These are phyloP conservation scores for Sporisorium exsertum DNA, from an alignment of 1,284 basidiomycete species.

Conservation along the genomic window DNA sequence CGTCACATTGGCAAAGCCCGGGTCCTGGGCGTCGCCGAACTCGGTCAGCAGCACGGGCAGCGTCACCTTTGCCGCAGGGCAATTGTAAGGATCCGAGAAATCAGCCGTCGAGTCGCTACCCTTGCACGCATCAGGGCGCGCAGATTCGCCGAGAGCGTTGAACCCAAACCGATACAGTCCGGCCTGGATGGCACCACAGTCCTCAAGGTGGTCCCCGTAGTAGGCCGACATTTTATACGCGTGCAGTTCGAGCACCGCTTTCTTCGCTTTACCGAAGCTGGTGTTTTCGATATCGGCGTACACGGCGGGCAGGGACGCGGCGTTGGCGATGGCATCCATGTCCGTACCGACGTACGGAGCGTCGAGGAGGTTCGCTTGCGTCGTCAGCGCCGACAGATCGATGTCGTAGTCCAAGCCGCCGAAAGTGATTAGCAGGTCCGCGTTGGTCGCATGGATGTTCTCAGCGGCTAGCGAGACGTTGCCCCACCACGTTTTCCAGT, in stretches of 20 bases:
- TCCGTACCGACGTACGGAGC: constrained; percentile 34
- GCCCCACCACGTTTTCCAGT: constrained; percentile 46
- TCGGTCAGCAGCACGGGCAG: constrained; percentile 37
- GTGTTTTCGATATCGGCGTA: constrained; percentile 34
- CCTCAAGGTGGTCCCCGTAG: constrained; percentile 33
- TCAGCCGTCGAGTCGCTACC: constrained; percentile 9
- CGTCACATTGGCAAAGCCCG: constrained; percentile 22
- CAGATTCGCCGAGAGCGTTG: constrained; percentile 37
- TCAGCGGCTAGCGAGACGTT: constrained; percentile 43
- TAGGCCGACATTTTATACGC: constrained; percentile 38
- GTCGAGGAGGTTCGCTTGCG: constrained; percentile 25
- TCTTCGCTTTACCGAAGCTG: constrained; percentile 40
- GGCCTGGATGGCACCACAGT: constrained; percentile 33
- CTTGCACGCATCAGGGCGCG: constrained; percentile 23
- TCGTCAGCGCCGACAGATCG: constrained; percentile 36
- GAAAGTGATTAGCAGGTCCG: constrained; percentile 48
- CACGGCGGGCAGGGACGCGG: constrained; percentile 14
- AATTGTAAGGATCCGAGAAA: constrained; percentile 31
- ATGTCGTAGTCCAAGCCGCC: constrained; percentile 49
- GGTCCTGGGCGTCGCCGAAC: constrained; percentile 41
- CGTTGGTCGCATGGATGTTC: constrained; percentile 41
- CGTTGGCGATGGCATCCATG: constrained; percentile 26
- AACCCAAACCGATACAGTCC: constrained; percentile 42
- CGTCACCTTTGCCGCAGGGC: constrained; percentile 27
- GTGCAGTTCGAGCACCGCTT: constrained; percentile 47